Evolutionary conservation across 371 early-diverging fungal species (phyloP), one percentile per base, ranked within the genome.

Genomic region (Mucor velutinosus): DNA sequence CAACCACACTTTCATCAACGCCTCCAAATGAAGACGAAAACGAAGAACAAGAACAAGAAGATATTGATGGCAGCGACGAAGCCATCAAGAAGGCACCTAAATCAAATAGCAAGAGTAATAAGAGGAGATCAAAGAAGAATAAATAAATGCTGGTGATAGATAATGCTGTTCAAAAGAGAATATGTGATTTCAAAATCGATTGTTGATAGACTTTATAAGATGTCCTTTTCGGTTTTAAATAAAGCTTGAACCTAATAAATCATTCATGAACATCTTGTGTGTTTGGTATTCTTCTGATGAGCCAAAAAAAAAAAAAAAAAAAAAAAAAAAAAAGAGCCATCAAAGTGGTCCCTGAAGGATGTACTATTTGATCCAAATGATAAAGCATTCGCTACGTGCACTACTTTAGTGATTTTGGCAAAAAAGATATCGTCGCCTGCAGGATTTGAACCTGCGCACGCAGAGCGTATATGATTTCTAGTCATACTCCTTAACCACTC

Each of bases 381-480:
- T n/a, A n/a, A n/a, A n/a, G n/a, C n/a, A n/a, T n/a, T n/a, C n/a
- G n/a, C n/a, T n/a, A n/a, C n/a, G n/a, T n/a, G n/a, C n/a, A n/a
- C n/a, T n/a, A n/a, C n/a, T n/a, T n/a, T n/a, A n/a, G n/a, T n/a
- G 7, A 41, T 41, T 41, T 11, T 41, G n/a, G 7, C 33, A 4
- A 49, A 65, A 65, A 33, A 65, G 21, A 59, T 62, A 43, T 59
- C 66, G 66, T 65, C 66, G 49, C 66, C 58, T 65, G 60, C 66
- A 65, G 66, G 60, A 59, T 65, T 59, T 59, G 66, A 65, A 59
- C 66, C 66, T 65, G 66, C 66, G 66, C 66, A 59, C 37, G 59
- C 66, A 65, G 33, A 65, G 60, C 62, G 47, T 60, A 60, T 60
- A 60, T 51, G 51, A 62, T 62, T n/a, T n/a, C n/a, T n/a, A n/a